Evolutionary conservation across 2,329 filamentous ascomycete species (phyloP), one percentile per base, ranked within the genome.

Genomic region (Xylaria sp.): DNA sequence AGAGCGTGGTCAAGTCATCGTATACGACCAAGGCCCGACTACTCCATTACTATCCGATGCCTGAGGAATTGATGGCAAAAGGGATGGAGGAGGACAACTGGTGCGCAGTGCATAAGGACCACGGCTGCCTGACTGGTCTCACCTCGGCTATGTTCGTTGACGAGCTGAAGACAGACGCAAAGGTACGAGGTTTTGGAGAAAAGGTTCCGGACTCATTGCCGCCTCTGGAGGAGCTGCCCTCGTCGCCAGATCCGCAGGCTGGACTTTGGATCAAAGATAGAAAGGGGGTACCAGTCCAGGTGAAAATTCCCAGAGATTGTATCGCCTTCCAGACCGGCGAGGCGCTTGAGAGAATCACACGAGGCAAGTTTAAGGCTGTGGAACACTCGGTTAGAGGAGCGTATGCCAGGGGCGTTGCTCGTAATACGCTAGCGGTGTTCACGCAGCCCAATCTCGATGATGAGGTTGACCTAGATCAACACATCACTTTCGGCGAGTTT

Each of bases 111-210:
- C 90, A 94, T 70, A 78, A 94, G 52, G 93, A 97, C 72, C 92
- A 97, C 66, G 92, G 94, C 40, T 97, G 93, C 69, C 80, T 99
- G 26, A 99, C 94, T 0, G 93, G 92, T 13, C 80, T 99, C 29
- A 99, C 94, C 0, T 93, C 89, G 2, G 92, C 93, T 63, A 96
- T 97, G 92, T 97, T 96, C 72, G 82, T 97, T 58, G 91, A 97
- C 68, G 93, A 97, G 74, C 74, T 69, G 20, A 66, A 63, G 41
- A 66, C 68, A 8, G 63, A 70, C 34, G 63, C 68, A 21, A 68
- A 72, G 29, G 69, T 71, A 55, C 64, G 76, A 58, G 58, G 64
- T 54, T 64, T 75, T 38, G 62, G 74, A 39, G 70, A 70, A 5
- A 58, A 47, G 46, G 57, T 63, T 4, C 66, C 64, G 18, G 55